Evolutionary conservation across 495 filamentous ascomycete genomes (phyloP).

Genomic region (Hyaloscypha variabilis): DNA sequence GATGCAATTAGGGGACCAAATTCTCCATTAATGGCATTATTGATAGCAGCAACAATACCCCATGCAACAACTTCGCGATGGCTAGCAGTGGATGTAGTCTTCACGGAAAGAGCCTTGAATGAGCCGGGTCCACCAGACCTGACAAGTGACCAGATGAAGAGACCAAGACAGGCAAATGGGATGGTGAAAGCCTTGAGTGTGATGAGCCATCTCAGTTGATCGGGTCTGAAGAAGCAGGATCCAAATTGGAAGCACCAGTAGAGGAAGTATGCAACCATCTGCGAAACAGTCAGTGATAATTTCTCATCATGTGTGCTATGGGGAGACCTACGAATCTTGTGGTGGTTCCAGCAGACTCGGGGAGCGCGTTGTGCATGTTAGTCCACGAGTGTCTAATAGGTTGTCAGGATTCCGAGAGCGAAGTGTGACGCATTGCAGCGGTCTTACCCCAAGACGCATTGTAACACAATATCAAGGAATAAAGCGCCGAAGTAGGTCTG

Average conservation of each 20-base stretch:
- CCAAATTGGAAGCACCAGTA: slow-evolving; percentile 47
- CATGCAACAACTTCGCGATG: neutral
- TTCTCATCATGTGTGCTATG: too few species aligned
- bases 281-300: neutral
- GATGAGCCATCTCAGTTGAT: slow-evolving; percentile 22
- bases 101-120: slow-evolving; percentile 1
- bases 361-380: slow-evolving; percentile 36
- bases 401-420: too few species aligned
- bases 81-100: slow-evolving; percentile 2
- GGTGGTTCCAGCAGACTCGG: slow-evolving; percentile 39
- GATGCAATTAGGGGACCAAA: slow-evolving; percentile 6
- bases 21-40: slow-evolving; percentile 8
- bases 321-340: slow-evolving; percentile 22
- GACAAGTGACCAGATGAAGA: slow-evolving; percentile 18
- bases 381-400: slow-evolving; percentile 9
- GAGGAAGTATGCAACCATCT: slow-evolving; percentile 44
- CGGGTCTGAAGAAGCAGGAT: slow-evolving; percentile 30
- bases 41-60: neutral
- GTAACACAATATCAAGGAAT: slow-evolving; percentile 13
- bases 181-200: slow-evolving; percentile 16
- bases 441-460: slow-evolving; percentile 11
- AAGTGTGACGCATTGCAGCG: too few species aligned
- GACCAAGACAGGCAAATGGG: slow-evolving; percentile 7
- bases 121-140: slow-evolving; percentile 10
- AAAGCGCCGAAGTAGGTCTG: slow-evolving; percentile 10